Percentiles rank a stretch among this genome's conserved stretches.
These are phyloP conservation scores for Aspergillus bridgeri DNA, from an alignment of 495 filamentous ascomycete genomes.

Conservation along the genomic window DNA sequence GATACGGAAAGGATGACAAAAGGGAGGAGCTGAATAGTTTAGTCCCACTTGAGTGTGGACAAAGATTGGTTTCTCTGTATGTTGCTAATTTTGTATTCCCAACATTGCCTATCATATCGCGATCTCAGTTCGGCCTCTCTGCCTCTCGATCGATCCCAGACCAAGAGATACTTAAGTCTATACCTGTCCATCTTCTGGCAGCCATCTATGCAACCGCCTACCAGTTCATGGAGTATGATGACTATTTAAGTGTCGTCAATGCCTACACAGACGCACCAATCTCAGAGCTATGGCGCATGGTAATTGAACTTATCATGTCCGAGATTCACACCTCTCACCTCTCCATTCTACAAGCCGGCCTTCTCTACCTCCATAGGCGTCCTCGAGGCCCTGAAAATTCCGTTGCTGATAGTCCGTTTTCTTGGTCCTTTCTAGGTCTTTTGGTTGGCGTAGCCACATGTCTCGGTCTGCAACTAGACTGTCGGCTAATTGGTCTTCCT, in stretches of 20 bases:
- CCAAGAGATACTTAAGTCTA: constrained; percentile 13
- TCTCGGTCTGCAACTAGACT: constrained; percentile 82
- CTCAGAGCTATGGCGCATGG: constrained; percentile 29
- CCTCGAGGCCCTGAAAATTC: constrained; percentile 11
- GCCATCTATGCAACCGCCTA: constrained; percentile 36
- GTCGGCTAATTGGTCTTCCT: constrained; percentile 80
- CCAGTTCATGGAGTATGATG: constrained; percentile 29
- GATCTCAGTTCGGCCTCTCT: constrained; percentile 1
- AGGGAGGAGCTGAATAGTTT: constrained; percentile 23
- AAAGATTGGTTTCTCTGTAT: constrained; percentile 22
- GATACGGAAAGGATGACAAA: constrained; percentile 2
- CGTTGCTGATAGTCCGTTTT: constrained; percentile 28
- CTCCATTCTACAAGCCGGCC: constrained; percentile 29
- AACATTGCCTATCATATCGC: constrained; percentile 27
- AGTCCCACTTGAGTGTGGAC: constrained; percentile 27
- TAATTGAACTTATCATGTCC: constrained; percentile 26
- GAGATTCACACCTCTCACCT: constrained; percentile 36
- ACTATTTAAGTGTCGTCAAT: constrained; percentile 24
- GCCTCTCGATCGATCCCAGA: not conserved
- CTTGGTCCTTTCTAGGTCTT: constrained; percentile 36
- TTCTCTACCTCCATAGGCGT: constrained; percentile 32
- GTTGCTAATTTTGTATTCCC: constrained; percentile 26
- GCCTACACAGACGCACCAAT: constrained; percentile 28
- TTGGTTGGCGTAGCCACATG: constrained; percentile 29
- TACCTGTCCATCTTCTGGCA: constrained; percentile 31